Evolutionary conservation across 495 filamentous ascomycete genomes (phyloP), one percentile per base, ranked within the genome.

Genomic region (Podospora comata): DNA sequence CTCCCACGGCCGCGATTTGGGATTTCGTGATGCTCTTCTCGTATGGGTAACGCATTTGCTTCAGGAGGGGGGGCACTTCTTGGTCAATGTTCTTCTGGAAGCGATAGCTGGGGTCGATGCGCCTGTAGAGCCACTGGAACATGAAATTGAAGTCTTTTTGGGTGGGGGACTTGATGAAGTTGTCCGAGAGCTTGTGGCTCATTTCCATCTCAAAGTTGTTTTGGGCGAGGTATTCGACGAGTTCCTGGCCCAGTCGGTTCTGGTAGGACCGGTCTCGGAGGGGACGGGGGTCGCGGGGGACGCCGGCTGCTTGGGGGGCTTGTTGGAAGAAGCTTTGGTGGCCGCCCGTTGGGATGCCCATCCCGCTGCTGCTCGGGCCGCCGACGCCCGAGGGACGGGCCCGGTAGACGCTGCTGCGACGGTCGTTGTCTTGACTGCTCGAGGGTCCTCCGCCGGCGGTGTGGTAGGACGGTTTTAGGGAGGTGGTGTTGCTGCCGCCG

Each of bases 181-280:
- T 97, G 62, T 92, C 89, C 3, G 90, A 89, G 32, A 99, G 82
- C 32, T 89, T 89, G 77, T 97, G 89, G 74, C 96, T 96, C 90
- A 95, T 97, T 69, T 96, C 93, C 85, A 97, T 88, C 81, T 99
- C 95, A 73, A 98, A 99, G 69, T 95, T 94, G 74, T 95, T 88
- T 32, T 91, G 86, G 5, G 92, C 87, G 68, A 98, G 81, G 73
- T 96, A 99, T 62, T 99, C 96, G 68, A 96, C 78, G 18, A 99
- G 81, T 75, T 99, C 92, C 70, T 95, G 91, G 7, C 87, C 91
- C 73, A 98, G 93, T 64, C 90, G 88, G 32, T 84, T 84, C 73
- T 94, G 91, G 77, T 87, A 96, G n/a, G 83, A 80, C 60, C 87
- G 86, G 72, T 97, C 92, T 77, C 88, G 89, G 63, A 97, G 84